phyloP scores from a whole-genome alignment of 192 early-diverging fungal genomes.

The Dimargaris cristalligena region DNA sequence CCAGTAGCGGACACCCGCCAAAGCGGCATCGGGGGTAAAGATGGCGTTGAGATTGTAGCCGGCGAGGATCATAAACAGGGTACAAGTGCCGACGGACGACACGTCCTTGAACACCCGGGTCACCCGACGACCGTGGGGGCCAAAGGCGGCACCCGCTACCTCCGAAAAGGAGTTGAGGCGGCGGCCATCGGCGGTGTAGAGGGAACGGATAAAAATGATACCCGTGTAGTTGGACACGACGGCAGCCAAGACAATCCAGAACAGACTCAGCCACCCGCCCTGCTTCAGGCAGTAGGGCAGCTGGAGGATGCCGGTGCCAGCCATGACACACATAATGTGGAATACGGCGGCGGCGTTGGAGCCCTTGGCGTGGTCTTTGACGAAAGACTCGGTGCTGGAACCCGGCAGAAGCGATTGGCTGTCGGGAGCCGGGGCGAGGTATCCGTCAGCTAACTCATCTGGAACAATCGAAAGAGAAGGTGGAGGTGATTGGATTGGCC shows the following conservation, averaged over 20 bases:
- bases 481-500: no score
- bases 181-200: conserved; percentile 14
- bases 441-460: no score
- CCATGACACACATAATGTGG: conserved; percentile 42
- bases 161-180: conserved; percentile 21
- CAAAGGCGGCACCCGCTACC: conserved; percentile 24
- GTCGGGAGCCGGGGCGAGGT: no score
- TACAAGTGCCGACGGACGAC: conserved; percentile 30
- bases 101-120: conserved; percentile 35
- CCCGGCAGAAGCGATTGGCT: no score
- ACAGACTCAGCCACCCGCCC: conserved; percentile 19
- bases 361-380: no score
- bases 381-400: no score
- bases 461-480: no score
- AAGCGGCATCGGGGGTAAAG: conserved; percentile 22
- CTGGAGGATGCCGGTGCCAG: conserved; percentile 41
- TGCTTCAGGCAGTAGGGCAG: conserved; percentile 35
- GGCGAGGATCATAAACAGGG: conserved; percentile 44
- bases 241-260: conserved; percentile 23
- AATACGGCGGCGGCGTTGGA: conserved; percentile 18
- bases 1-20: conserved; percentile 30
- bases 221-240: conserved; percentile 23
- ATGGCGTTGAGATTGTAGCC: conserved; percentile 39
- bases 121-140: conserved; percentile 26
- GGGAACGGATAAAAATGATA: conserved; percentile 16